Conservation (phyloP, 768 basidiomycete species). For the Serpula lacrymans region DNA sequence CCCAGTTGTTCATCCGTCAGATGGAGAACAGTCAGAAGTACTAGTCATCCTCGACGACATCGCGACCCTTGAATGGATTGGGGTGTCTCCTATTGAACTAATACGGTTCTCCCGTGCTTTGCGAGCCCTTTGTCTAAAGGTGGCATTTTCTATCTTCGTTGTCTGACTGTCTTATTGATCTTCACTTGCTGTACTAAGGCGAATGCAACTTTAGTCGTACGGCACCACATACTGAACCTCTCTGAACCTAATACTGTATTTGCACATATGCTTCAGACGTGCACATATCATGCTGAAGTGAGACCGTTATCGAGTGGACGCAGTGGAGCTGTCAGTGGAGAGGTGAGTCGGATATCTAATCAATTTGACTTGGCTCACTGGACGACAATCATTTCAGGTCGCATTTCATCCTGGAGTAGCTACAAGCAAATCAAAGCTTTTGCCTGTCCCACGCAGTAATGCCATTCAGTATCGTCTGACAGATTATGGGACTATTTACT, state of each 20-base stretch:
- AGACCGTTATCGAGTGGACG: constrained; percentile 67
- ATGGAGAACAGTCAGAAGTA: constrained; percentile 12
- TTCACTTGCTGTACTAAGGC: constrained; percentile 33
- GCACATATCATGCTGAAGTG: constrained; percentile 70
- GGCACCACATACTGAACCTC: constrained; percentile 58
- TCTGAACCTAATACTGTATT: constrained; percentile 60
- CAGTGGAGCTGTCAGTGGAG: constrained; percentile 76
- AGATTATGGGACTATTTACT: constrained; percentile 63
- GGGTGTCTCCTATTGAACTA: constrained; percentile 49
- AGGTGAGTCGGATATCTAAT: constrained; percentile 40
- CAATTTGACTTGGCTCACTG: not conserved
- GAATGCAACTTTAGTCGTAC: constrained; percentile 53
- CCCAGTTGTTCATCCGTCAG: constrained; percentile 18
- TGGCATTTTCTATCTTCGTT: constrained; percentile 22
- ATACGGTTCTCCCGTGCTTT: constrained; percentile 59
- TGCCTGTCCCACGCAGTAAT: constrained; percentile 45
- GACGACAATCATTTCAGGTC: constrained; percentile 37
- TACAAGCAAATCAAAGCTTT: constrained; percentile 26
- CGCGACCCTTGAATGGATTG: constrained; percentile 68
- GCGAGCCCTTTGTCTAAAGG: constrained; percentile 53
- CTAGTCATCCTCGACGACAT: constrained; percentile 73
- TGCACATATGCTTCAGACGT: constrained; percentile 55
- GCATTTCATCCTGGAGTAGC: constrained; percentile 58
- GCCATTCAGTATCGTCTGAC: constrained; percentile 73
- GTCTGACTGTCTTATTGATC: not conserved